These are phyloP conservation scores for Aspergillus transmontanensis DNA, from an alignment of 2,329 filamentous ascomycete species.

Conservation along the genomic window DNA sequence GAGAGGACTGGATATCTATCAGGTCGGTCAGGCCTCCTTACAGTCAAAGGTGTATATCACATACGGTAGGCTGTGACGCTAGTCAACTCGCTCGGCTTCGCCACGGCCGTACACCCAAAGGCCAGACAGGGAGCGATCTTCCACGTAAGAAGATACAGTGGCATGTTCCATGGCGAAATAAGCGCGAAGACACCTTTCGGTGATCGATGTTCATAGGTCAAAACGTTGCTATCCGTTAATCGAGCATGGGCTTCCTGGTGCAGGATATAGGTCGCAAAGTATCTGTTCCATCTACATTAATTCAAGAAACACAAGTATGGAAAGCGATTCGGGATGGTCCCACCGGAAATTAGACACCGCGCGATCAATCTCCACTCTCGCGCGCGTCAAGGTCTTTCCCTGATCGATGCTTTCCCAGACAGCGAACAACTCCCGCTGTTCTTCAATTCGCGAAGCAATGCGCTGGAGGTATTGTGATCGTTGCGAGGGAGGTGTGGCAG, in stretches of 20 bases:
- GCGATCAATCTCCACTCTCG: conserved; percentile 20
- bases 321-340: neutral
- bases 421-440: conserved; percentile 17
- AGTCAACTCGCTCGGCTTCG: conserved; percentile 23
- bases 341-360: conserved; percentile 22
- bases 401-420: conserved; percentile 24
- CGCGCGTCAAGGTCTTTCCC: conserved; percentile 19
- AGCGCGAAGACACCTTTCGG: conserved; percentile 21
- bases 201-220: conserved; percentile 25
- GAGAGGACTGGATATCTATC: conserved; percentile 14
- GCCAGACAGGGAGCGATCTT: conserved; percentile 25
- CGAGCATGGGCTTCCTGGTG: conserved; percentile 13
- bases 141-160: conserved; percentile 22
- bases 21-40: neutral
- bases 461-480: conserved; percentile 16
- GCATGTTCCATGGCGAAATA: conserved; percentile 27
- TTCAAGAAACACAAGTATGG: neutral
- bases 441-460: conserved; percentile 16
- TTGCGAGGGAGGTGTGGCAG: conserved; percentile 13
- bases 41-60: neutral
- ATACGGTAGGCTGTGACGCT: conserved; percentile 20
- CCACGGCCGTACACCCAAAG: conserved; percentile 23
- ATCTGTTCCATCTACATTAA: neutral
- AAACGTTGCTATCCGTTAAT: conserved; percentile 12
- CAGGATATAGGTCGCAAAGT: conserved; percentile 15